Base-by-base conservation (phyloP, 1,139 yeast genomes). In the Tardiomyces depauwii region DNA sequence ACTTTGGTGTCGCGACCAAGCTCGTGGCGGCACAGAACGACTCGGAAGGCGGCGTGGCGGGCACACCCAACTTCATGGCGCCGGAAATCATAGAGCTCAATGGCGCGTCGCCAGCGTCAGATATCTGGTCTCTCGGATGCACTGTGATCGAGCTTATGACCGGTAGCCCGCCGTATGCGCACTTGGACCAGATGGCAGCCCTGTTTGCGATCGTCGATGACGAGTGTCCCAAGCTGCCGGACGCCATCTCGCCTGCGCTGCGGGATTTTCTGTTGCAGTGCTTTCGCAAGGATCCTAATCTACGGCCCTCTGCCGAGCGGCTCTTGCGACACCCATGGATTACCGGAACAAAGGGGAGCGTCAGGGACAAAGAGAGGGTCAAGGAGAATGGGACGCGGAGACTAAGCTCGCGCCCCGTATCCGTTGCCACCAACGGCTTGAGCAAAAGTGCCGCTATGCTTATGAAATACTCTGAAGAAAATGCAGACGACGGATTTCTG, bases 181-280 rank as follows among this genome's bases (percentile, higher is more conserved):
- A 86, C 44, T 67, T 83, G 47, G 80, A 82, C 49, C 86, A 88
- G 23, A 83, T 88, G 80, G 86, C 94, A 0, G 89, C 96, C 0
- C 72, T 91, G 53, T 95, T 86, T 67, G 95, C 96, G 0, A 87
- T 89, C 47, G 96, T 93, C 2, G 80, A 87, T 16, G 95, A 88
- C 49, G 82, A 78, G 10, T 78, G 77, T 53, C 91, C 94, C 2
- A 87, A 89, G 0, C 65, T 86, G 18, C 96, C 97, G 0, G 72
- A 70, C 40, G 74, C 69, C 36, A 66, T 77, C 7, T 73, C 86
- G 2, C 68, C 73, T 1, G 51, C 53, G 5, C 58, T 64, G 21
- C 54, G 73, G 45, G 88, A 83, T 53, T 85, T 91, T 55, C 64
- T 88, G 14, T 58, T 75, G 47, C 78, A 76, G 49, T 91, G 97